Evolutionary conservation across 257 asterid genomes (phyloP), one percentile per base, ranked within the genome.

Genomic region (Rauvolfia tetraphylla): DNA sequence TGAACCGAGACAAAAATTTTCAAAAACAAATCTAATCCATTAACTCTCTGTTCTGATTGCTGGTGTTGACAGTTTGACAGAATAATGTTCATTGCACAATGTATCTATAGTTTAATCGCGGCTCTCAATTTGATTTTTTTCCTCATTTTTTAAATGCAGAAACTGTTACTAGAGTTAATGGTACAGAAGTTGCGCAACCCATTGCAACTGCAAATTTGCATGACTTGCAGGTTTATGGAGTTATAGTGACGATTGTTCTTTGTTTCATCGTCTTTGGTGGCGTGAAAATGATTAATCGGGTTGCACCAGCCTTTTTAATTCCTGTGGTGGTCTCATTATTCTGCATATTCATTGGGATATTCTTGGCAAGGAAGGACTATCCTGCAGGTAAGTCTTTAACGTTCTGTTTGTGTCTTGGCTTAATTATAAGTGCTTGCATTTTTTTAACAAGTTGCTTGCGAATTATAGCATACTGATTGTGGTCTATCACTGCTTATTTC

Each of bases 221-320:
- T 68, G 99, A 95, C 89, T 82, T 95, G 88, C 99, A 95, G 85
- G 85, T 95, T 76, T 95, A 95, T 81, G 99, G 99, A 84, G 81
- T 95, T 72, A 87, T 95, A 53, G 97, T 95, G 85, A 92, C 99
- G 54, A 92, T 95, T 86, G 70, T 92, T 84, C 88, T 95, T 49
- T 95, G 99, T 84, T 92, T 95, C 88, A 91, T 95, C 38, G 99
- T 95, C 75, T 95, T 95, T 82, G 99, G 99, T 77, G 99, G 99
- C 71, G 99, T 95, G 75, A 95, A 92, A 87, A 91, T 92, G 81
- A 95, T 95, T 86, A 95, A 95, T 88, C 85, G 99, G 51, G 99
- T 95, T 73, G 99, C 99, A 68, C 99, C 99, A 31, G 98, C 99
- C 39, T 95, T 95, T 86, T 96, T 95, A 75, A 73, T 92, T 67